Percentiles rank a stretch among this genome's conserved stretches.
Conservation (phyloP, 1,284 basidiomycete species). For the Irpex sp. region DNA sequence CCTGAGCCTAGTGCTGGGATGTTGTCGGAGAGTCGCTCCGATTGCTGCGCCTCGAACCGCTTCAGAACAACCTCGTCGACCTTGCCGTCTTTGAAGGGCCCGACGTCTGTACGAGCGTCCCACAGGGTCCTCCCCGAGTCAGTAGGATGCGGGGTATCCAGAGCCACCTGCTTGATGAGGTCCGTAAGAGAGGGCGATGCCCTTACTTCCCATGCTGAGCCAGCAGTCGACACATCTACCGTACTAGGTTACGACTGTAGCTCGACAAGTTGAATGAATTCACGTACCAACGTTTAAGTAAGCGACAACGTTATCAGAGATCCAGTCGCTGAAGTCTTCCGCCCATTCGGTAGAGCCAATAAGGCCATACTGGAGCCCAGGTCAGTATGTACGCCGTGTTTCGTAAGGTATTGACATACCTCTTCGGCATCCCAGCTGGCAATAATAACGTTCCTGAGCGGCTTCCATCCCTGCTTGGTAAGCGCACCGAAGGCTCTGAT, state of each 20-base stretch:
- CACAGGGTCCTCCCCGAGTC: conserved; percentile 62
- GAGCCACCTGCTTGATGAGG: conserved; percentile 74
- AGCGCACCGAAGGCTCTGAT: conserved; percentile 86
- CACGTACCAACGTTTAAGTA: conserved; percentile 86
- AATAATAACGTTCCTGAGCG: conserved; percentile 88
- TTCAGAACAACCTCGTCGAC: conserved; percentile 37
- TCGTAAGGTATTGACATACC: conserved; percentile 41
- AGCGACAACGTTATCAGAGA: conserved; percentile 82
- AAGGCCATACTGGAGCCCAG: conserved; percentile 73
- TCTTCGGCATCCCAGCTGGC: conserved; percentile 96
- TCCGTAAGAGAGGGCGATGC: conserved; percentile 86
- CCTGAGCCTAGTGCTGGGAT: conserved; percentile 61
- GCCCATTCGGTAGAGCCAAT: conserved; percentile 91
- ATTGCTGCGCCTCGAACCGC: conserved; percentile 26
- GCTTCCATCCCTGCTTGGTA: conserved; percentile 86
- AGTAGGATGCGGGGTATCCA: conserved; percentile 76
- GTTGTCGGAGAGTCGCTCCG: conserved; percentile 19
- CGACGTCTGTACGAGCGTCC: conserved; percentile 70
- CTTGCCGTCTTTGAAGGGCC: conserved; percentile 51
- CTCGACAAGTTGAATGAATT: too few species aligned
- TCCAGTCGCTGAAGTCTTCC: conserved; percentile 90
- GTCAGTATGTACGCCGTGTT: not conserved
- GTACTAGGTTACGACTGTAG: too few species aligned
- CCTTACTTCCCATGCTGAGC: conserved; percentile 64
- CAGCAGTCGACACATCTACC: conserved; percentile 54